phyloP scores from a whole-genome alignment of 202 grass and related monocot genomes.

The Panicum virgatum region DNA sequence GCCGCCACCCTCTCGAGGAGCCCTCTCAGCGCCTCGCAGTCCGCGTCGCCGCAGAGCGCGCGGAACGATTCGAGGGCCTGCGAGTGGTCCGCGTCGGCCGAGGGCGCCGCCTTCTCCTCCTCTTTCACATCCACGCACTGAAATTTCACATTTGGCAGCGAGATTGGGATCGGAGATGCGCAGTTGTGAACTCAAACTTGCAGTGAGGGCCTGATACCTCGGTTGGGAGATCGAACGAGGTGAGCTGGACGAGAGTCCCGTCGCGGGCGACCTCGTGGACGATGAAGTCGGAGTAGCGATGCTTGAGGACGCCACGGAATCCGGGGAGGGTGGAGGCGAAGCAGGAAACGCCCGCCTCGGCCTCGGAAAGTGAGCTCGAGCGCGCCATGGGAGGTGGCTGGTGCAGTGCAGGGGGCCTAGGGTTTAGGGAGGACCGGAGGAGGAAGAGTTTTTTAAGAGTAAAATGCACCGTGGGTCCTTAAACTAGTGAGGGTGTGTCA shows the following conservation, averaged over 20 bases:
- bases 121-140: constrained; percentile 55
- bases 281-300: constrained; percentile 92
- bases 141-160: constrained; percentile 7
- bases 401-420: constrained; percentile 10
- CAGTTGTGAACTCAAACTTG: neutral
- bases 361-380: constrained; percentile 77
- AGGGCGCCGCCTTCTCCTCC: constrained; percentile 57
- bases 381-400: constrained; percentile 41
- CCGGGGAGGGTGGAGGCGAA: constrained; percentile 77
- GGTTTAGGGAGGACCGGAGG: constrained; percentile 59
- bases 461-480: too few relatives aligned
- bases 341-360: constrained; percentile 84
- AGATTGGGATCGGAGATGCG: neutral
- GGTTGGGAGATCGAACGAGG: constrained; percentile 79
- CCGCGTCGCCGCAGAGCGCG: constrained; percentile 55
- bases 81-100: constrained; percentile 61
- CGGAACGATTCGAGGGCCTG: constrained; percentile 54
- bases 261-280: constrained; percentile 80
- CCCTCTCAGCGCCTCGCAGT: constrained; percentile 50
- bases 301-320: constrained; percentile 90
- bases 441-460: too few relatives aligned
- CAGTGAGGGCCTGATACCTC: constrained; percentile 39
- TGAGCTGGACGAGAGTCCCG: constrained; percentile 64
- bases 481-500: too few relatives aligned
- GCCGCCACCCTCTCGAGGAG: constrained; percentile 60